Base-by-base conservation (phyloP, 1,284 basidiomycete genomes). In the Malassezia restricta region DNA sequence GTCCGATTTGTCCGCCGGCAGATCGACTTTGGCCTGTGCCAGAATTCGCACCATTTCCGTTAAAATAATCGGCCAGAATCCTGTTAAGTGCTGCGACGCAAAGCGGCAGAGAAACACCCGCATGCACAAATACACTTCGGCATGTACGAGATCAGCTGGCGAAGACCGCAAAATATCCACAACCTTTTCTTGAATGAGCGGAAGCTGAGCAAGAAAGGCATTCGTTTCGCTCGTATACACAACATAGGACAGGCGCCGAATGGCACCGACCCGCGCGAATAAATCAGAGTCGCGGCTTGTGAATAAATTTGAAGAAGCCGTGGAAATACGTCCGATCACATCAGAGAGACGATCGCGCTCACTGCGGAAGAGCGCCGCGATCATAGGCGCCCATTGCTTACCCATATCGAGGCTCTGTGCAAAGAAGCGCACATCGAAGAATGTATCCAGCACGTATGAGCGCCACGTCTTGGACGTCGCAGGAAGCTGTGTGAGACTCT, bases 61-160 rank as follows among this genome's bases (percentile, higher is more conserved):
- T 59, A 96, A 75, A 47, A 99, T 80, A 30, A 95, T 86, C 0
- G 94, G 92, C 94, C 94, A 98, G 74, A 98, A 89, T 62, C 87
- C 89, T 12, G 86, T 83, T 64, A 99, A 73, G 71, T 95, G 94
- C 65, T 92, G 86, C 5, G 86, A 81, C 8, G 85, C 85, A 53
- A 96, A 80, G n/a, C 94, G 83, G 68, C 87, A 91, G 52, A 98
- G 79, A 29, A 98, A 75, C 1, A 96, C 85, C 8, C 94, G 80
- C 47, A 98, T 81, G 69, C 90, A 95, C 5, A 98, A 79, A 73
- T 91, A 98, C 4, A 80, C 77, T 73, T 98, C 92, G 60, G 85
- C 85, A 68, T 92, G 87, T 0, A 96, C 87, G 40, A 86, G 78
- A 0, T 91, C 84, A 1, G 85, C 78, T 12, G 83, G 80, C 54